A percentile compares a stretch with the other conserved stretches of the same genome.
Conservation (phyloP, 331 rosid genomes). For the Ulmus americana region DNA sequence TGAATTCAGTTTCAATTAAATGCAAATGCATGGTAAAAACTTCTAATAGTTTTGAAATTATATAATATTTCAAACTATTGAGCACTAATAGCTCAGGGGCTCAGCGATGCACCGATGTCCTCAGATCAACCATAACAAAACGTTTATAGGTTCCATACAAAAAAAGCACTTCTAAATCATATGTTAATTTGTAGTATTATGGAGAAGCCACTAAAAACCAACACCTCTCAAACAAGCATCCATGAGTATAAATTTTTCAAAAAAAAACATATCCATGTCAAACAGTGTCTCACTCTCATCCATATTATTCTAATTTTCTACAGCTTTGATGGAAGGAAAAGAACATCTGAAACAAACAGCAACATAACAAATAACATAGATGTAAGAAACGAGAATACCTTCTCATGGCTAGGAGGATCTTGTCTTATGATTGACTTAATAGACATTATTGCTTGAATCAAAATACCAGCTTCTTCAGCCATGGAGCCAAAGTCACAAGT, state of each 20-base stretch:
- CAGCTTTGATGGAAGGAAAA: not conserved
- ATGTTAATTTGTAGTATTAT: not conserved
- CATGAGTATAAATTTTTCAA: not conserved
- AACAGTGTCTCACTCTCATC: slow-evolving; percentile 13
- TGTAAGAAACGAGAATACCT: slow-evolving; percentile 39
- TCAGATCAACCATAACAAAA: not conserved
- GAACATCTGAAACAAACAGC: not conserved
- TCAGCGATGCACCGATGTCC: not conserved
- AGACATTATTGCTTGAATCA: slow-evolving; percentile 78
- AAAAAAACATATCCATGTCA: not conserved
- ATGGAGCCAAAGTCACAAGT: slow-evolving; percentile 41
- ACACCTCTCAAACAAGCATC: not conserved
- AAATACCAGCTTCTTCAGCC: slow-evolving; percentile 72
- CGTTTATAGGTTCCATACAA: not conserved
- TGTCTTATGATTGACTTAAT: slow-evolving; percentile 63
- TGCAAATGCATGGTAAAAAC: not conserved
- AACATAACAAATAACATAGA: slow-evolving; percentile 10
- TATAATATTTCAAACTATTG: not conserved
- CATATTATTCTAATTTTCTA: slow-evolving; percentile 12
- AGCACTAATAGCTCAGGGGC: not conserved
- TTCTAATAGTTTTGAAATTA: not conserved
- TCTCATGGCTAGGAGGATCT: slow-evolving; percentile 74
- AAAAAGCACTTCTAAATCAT: not conserved
- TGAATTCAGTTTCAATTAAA: slow-evolving; percentile 2
- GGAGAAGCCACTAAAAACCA: not conserved